Base-by-base conservation (phyloP, 176 grass and related monocot genomes). In the Oryza coarctata region DNA sequence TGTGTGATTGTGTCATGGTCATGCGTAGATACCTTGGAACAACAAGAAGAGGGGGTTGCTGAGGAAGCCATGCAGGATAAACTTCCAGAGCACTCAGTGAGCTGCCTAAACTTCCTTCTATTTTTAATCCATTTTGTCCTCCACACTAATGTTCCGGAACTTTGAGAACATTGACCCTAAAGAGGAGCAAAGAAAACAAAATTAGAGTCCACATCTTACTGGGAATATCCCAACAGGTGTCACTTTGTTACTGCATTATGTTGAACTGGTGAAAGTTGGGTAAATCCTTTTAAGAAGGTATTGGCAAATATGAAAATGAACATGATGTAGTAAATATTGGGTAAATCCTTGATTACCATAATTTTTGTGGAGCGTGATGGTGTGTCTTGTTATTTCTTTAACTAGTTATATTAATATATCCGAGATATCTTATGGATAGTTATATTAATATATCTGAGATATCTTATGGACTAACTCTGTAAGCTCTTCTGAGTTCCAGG, bases 71-170 rank as follows among this genome's bases (percentile, higher is more conserved):
- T 71, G 57, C 62, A 75, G 68, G 86, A 85, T 25, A 91, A 87
- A 74, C 81, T 67, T 87, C 36, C 63, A 15, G 89, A 77, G n/a
- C 68, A 88, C 63, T 71, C 76, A 71, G 92, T 94, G 91, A 72
- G 84, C 69, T 44, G 4, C 13, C 32, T 32, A 23, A 60, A 12
- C 18, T 65, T 9, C 38, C 33, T 9, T 27, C 1, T 41, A 18
- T 70, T 18, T 71, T 35, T 11, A 65, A 8, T 80, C 1, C 5
- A 33, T 38, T 69, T 75, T 60, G 2, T 0, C 18, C 34, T 25
- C 43, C 63, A 13, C 39, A 40, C 58, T 41, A 55, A 47, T 43
- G 30, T 65, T 73, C 9, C 40, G 15, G 65, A 83, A 12, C 18
- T 71, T 76, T 12, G 35, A 55, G 0, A 36, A 52, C 9, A 9